A percentile compares a stretch with the other conserved stretches of the same genome.
Evolutionary conservation across 2,329 filamentous ascomycete genomes (phyloP).

Genomic region (Cyphellophora europaea): DNA sequence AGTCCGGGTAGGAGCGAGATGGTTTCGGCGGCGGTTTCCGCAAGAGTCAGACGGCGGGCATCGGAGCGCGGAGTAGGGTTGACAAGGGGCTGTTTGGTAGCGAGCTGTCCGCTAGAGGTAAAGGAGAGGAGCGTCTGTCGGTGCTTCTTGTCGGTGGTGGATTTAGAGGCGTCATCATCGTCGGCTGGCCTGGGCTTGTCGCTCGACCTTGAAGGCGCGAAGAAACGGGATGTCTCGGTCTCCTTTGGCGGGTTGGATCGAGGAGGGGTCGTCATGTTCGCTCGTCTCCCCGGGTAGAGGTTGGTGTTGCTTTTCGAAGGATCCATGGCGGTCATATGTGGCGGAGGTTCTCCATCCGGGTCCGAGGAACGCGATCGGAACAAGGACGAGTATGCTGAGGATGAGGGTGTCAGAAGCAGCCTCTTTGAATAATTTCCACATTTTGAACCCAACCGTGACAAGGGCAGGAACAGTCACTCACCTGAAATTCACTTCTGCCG

Average conservation of each 20-base stretch:
- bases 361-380: neutral
- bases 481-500: no score
- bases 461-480: no score
- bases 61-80: slow-evolving; percentile 7
- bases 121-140: slow-evolving; percentile 2
- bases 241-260: neutral
- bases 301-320: neutral
- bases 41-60: slow-evolving; percentile 23
- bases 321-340: neutral
- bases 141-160: no score
- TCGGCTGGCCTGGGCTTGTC: neutral
- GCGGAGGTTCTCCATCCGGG: neutral
- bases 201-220: neutral
- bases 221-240: neutral
- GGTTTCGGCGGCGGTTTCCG: slow-evolving; percentile 39
- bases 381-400: neutral
- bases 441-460: no score
- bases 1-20: slow-evolving; percentile 37
- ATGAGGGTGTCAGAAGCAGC: neutral
- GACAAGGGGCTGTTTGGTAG: slow-evolving; percentile 5
- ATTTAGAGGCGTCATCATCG: no score
- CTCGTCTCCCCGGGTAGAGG: neutral
- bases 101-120: slow-evolving; percentile 1
- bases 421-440: no score
- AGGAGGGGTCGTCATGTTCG: neutral